Conservation (phyloP, 495 filamentous ascomycete genomes). For the Xylaria nigripes region DNA sequence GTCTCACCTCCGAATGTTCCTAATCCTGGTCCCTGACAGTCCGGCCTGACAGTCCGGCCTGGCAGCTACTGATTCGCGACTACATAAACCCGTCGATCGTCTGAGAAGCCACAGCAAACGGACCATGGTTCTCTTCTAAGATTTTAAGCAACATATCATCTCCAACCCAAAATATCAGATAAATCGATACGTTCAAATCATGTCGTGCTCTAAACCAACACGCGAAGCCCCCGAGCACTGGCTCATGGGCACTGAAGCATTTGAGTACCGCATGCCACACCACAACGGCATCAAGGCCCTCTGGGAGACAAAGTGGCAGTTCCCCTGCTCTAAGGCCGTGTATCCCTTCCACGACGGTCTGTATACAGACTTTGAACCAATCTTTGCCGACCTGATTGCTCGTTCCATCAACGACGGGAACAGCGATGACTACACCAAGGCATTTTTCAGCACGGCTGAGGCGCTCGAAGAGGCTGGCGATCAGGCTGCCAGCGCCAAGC, state of each 20-base stretch:
- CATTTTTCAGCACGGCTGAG: constrained; percentile 53
- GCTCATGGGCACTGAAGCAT: constrained; percentile 42
- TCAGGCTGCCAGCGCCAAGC: constrained; percentile 33
- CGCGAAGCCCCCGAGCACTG: constrained; percentile 16
- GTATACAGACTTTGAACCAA: constrained; percentile 63
- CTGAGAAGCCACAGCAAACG: background rate
- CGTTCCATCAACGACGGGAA: constrained; percentile 56
- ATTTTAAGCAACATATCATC: too few relatives aligned
- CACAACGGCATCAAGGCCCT: constrained; percentile 64
- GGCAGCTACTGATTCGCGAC: too few relatives aligned
- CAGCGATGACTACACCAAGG: constrained; percentile 52
- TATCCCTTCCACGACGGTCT: constrained; percentile 75
- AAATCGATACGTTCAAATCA: too few relatives aligned
- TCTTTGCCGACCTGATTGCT: constrained; percentile 54
- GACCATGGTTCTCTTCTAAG: too few relatives aligned
- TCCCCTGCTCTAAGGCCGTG: constrained; percentile 54
- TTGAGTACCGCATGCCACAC: constrained; percentile 47
- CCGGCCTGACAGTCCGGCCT: background rate
- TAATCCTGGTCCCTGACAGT: background rate
- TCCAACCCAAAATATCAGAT: too few relatives aligned
- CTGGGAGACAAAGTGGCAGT: constrained; percentile 78
- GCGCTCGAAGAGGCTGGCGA: constrained; percentile 44
- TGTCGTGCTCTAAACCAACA: constrained; percentile 5
- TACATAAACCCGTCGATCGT: background rate
- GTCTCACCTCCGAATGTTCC: constrained; percentile 1